Evolutionary conservation across 495 filamentous ascomycete species (phyloP), one percentile per base, ranked within the genome.

Genomic region (Wilcoxina mikolae): DNA sequence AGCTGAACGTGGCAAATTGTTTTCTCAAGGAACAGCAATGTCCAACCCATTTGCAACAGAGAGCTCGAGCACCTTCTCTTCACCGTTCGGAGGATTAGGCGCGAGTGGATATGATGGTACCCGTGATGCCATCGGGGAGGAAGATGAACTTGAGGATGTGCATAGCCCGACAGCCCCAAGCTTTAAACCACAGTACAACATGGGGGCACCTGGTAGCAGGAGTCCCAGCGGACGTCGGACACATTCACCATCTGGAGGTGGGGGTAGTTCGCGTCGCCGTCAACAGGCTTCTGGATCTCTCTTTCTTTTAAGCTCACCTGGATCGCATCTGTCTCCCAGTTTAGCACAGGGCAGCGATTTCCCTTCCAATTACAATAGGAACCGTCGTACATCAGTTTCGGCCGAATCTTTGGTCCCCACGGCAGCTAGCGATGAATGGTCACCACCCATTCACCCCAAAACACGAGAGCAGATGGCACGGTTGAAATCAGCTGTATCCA

Each of bases 401-500:
- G 91, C 91, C 45, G 91, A 98, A 69, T 94, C 87, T 2, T 74
- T 98, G 58, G 94, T 93, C 68, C 91, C 91, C 15, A 82, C 83
- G 29, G 81, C 83, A 4, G 76, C 78, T 55, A 78, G 83, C 60
- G 87, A 90, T 56, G 91, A 89, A 67, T 98, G 91, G 91, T 75
- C 80, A 9, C 86, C 91, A 12, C 91, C 91, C 0, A 75, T 77
- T 58, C 85, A 91, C 64, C 75, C 77, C 46, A 98, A 98, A 71
- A 78, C 84, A 0, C 61, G 72, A 3, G 89, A 94, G 10, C 91
- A 96, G 69, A 66, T 91, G 28, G 63, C 73, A 7, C 82, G 93
- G 22, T 72, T 98, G 53, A 83, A 82, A 70, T 73, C 76, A 22
- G 85, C 91, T 28, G 88, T 98, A 35, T 79, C 82, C 56, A 75